Conservation (phyloP, 768 basidiomycete species). For the Astraeus odoratus region DNA sequence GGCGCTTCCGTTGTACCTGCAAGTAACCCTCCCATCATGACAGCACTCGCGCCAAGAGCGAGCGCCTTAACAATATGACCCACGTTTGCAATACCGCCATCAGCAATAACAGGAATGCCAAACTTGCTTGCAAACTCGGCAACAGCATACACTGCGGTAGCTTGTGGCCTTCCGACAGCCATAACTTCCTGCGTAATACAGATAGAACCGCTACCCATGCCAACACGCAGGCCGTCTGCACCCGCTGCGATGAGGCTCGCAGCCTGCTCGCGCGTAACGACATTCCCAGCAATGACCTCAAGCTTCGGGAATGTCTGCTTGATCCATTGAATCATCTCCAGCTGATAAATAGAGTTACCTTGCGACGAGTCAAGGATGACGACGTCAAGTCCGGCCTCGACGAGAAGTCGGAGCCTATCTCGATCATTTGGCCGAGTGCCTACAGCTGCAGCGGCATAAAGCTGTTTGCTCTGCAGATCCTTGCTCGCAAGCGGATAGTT, state of each 20-base stretch:
- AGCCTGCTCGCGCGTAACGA: slow-evolving; percentile 96
- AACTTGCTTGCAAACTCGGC: slow-evolving; percentile 90
- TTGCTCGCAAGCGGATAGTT: slow-evolving; percentile 94
- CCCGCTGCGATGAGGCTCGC: slow-evolving; percentile 90
- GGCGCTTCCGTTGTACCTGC: slow-evolving; percentile 97
- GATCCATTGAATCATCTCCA: slow-evolving; percentile 93
- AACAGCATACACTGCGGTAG: slow-evolving; percentile 95
- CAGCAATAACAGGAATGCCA: slow-evolving; percentile 94
- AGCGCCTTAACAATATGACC: slow-evolving; percentile 98
- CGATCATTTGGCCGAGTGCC: slow-evolving; percentile 88
- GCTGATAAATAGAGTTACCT: slow-evolving; percentile 90
- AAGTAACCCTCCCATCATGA: slow-evolving; percentile 97
- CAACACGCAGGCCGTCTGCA: slow-evolving; percentile 91
- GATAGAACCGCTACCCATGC: slow-evolving; percentile 98
- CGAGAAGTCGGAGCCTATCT: slow-evolving; percentile 78
- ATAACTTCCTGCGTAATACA: slow-evolving; percentile 99
- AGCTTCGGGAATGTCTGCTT: slow-evolving; percentile 79
- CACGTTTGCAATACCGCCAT: slow-evolving; percentile 92
- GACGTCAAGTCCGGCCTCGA: slow-evolving; percentile 92
- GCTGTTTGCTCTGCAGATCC: slow-evolving; percentile 84
- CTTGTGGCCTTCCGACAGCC: slow-evolving; percentile 97
- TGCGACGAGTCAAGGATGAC: slow-evolving; percentile 94
- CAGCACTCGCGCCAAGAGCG: slow-evolving; percentile 86
- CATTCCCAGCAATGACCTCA: slow-evolving; percentile 95
- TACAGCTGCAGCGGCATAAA: slow-evolving; percentile 92